Conservation (phyloP, 2,329 filamentous ascomycete species). For the Celoporthe dispersa region DNA sequence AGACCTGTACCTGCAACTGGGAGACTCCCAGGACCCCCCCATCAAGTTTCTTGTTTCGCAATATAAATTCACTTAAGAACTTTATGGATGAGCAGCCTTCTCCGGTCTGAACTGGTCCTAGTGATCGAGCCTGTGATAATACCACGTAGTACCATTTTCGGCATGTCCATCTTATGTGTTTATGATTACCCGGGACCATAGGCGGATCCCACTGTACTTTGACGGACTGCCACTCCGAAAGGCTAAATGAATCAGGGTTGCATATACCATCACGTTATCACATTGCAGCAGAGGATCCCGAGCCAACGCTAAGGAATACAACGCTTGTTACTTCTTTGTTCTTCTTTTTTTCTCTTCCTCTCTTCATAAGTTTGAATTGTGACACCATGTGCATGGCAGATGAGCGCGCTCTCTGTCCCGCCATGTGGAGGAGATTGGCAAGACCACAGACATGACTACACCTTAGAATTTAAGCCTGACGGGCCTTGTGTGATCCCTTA, state of each 20-base stretch:
- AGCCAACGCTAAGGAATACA: not conserved
- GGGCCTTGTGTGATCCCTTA: not conserved
- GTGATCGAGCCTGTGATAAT: not conserved
- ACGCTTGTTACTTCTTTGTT: too few species aligned
- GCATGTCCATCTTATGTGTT: not conserved
- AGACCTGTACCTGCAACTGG: not conserved
- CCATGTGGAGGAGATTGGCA: too few species aligned
- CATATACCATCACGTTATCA: not conserved
- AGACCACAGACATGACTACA: not conserved
- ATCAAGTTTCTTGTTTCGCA: not conserved
- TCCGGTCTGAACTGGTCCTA: not conserved
- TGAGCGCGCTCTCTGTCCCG: too few species aligned
- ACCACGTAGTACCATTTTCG: not conserved
- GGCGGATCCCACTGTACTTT: not conserved
- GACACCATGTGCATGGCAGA: not conserved
- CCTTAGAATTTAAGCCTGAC: not conserved
- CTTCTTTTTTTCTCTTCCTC: too few species aligned
- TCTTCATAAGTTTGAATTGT: too few species aligned
- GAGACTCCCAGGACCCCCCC: not conserved
- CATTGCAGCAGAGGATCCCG: not conserved
- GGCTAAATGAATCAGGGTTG: slow-evolving; percentile 2
- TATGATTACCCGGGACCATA: not conserved
- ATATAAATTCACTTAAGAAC: not conserved
- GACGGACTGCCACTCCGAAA: slow-evolving; percentile 8
- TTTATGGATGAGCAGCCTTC: not conserved